phyloP scores from a whole-genome alignment of 176 grass and related monocot species.

The Oryza brachyantha region DNA sequence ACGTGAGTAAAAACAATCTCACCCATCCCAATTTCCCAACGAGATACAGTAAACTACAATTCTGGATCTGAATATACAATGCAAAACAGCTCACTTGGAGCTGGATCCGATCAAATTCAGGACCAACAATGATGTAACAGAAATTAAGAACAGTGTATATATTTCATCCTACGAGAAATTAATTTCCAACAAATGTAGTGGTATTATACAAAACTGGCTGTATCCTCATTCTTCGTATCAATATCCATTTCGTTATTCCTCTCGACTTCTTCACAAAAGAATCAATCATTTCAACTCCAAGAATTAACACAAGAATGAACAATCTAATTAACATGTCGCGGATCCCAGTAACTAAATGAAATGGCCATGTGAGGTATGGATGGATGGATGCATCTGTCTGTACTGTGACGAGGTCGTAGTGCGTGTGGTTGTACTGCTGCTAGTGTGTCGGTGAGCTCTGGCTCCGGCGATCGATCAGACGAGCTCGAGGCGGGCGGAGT shows the following conservation, averaged over 20 bases:
- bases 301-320: background rate
- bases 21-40: background rate
- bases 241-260: background rate
- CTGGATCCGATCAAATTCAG: background rate
- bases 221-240: background rate
- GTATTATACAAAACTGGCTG: background rate
- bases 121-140: too few relatives aligned
- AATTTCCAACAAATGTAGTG: background rate
- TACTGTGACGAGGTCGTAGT: too few relatives aligned
- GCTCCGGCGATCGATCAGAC: constrained; percentile 27
- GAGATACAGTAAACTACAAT: background rate
- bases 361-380: background rate
- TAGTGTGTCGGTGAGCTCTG: background rate
- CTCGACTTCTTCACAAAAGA: constrained; percentile 1
- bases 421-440: background rate
- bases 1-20: background rate
- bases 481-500: constrained; percentile 68
- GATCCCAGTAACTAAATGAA: background rate
- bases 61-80: background rate
- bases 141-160: background rate
- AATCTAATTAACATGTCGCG: background rate
- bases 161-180: background rate
- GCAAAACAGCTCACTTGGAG: background rate
- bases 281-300: background rate
- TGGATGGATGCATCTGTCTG: background rate